These are phyloP conservation scores for Pseudocercospora fijiensis DNA, from an alignment of 2,329 filamentous ascomycete genomes.

Conservation along the genomic window DNA sequence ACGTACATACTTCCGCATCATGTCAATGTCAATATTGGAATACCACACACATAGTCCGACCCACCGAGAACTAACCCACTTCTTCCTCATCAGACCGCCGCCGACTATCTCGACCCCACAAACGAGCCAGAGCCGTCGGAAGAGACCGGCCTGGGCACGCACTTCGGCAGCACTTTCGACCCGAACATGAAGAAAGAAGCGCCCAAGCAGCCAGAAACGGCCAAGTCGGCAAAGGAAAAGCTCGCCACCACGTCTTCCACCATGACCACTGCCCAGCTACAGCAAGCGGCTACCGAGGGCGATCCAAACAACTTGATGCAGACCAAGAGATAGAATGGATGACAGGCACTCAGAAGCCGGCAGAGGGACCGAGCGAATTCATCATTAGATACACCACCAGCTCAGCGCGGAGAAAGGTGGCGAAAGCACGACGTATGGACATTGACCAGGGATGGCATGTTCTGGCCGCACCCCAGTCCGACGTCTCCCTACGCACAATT, in stretches of 20 bases:
- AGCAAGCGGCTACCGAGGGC: slow-evolving; percentile 20
- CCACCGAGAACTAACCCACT: slow-evolving; percentile 5
- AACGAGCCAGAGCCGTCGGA: slow-evolving; percentile 22
- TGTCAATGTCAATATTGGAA: background rate
- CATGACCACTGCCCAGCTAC: slow-evolving; percentile 23
- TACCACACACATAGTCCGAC: background rate
- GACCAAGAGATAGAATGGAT: background rate
- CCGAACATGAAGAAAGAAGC: slow-evolving; percentile 20
- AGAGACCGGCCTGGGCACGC: slow-evolving; percentile 23
- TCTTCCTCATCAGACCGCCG: slow-evolving; percentile 13
- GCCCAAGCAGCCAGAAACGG: slow-evolving; percentile 12
- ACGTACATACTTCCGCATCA: background rate
- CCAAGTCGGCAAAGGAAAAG: slow-evolving; percentile 15
- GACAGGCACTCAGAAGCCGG: background rate
- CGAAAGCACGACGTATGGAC: background rate
- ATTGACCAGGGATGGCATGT: background rate
- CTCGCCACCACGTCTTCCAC: slow-evolving; percentile 17
- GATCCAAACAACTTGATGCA: slow-evolving; percentile 23
- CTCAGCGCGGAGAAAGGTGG: background rate
- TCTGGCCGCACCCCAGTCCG: too few species aligned
- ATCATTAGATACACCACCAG: background rate
- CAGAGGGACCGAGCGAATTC: background rate
- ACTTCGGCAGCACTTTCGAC: slow-evolving; percentile 24
- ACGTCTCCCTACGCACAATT: background rate
- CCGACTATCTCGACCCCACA: slow-evolving; percentile 21